Evolutionary conservation across 2,329 filamentous ascomycete species (phyloP), one percentile per base, ranked within the genome.

Genomic region (Peltaster fructicola): DNA sequence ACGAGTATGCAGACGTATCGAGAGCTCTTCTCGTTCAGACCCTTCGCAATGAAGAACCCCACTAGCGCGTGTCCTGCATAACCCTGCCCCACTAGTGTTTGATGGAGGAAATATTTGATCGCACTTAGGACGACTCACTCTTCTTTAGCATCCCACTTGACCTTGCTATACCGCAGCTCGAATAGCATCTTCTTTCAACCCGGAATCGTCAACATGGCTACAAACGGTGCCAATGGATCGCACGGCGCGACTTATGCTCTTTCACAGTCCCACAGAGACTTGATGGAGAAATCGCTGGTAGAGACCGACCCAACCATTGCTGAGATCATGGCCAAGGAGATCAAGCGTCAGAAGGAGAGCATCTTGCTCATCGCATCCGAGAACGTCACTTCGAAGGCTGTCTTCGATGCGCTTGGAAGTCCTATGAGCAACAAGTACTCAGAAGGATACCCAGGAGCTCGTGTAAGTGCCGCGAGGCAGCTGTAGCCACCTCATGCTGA

Each of bases 361-460:
- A 91, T 98, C 58, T 80, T 95, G 50, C 74, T 98, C 52, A 98
- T 98, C 47, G 85, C 88, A 49, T 95, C 88, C 29, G 88, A 98
- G 65, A 98, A 98, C 66, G 84, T 98, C 59, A 98, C 88, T 30
- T 98, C 88, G 35, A 82, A 84, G 44, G 84, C 88, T 46, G 88
- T 98, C 48, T 92, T 92, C 62, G 84, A 98, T 61, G 88, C 88
- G 32, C 73, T 98, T 39, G 88, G 88, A 47, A 84, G 74, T 30
- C 76, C 78, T 54, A 90, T 88, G 78, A 81, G 49, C 58, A 60
- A 98, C 71, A 98, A 98, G 65, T 98, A 98, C 70, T 93, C 82
- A 10, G 88, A 98, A 66, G 88, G 88, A 39, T 92, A 92, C 57
- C 88, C 88, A 40, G 88, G 88, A 52, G 88, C 88, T 45, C 76